Evolutionary conservation across 495 filamentous ascomycete genomes (phyloP), one percentile per base, ranked within the genome.

Genomic region (Pyrenula massariospora): DNA sequence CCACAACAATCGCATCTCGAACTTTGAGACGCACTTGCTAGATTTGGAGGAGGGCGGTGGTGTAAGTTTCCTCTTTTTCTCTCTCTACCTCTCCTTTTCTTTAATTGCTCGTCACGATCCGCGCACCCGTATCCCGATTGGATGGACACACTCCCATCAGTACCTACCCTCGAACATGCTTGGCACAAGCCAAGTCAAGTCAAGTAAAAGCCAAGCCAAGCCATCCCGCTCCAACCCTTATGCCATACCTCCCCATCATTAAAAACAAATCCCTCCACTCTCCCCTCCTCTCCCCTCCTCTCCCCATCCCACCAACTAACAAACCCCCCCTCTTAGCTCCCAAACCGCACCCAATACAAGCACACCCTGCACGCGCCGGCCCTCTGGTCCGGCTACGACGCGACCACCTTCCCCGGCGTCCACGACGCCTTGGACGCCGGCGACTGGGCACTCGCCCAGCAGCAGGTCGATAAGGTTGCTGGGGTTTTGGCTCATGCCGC

Each of bases 271-370:
- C 23, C 5, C 20, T 10, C 15, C 15, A n/a, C 2, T 22, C 10
- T 12, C n/a, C n/a, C n/a, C n/a, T n/a, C n/a, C n/a, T n/a, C n/a
- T n/a, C n/a, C n/a, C n/a, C n/a, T 52, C 50, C 50, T 57, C 12
- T 57, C 22, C n/a, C 24, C 12, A 56, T 23, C 36, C 53, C 24
- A 57, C 51, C 48, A 22, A 42, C 22, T 22, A 50, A 47, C 22
- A 52, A 2, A 49, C 22, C 23, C 19, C 24, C 52, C n/a, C 1
- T 23, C 25, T 47, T 58, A 93, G 87, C 75, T 95, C 24, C 91
- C 89, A 25, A 88, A 88, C 64, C 83, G 93, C 58, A 87, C 87
- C 22, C 94, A 96, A 72, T 98, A 89, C 76, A 95, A 93, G 66
- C 94, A 98, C 71, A 80, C 95, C 62, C 60, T 98, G 53, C 93